Evolutionary conservation across 2,329 filamentous ascomycete species (phyloP), one percentile per base, ranked within the genome.

Genomic region (Clonostachys chloroleuca): DNA sequence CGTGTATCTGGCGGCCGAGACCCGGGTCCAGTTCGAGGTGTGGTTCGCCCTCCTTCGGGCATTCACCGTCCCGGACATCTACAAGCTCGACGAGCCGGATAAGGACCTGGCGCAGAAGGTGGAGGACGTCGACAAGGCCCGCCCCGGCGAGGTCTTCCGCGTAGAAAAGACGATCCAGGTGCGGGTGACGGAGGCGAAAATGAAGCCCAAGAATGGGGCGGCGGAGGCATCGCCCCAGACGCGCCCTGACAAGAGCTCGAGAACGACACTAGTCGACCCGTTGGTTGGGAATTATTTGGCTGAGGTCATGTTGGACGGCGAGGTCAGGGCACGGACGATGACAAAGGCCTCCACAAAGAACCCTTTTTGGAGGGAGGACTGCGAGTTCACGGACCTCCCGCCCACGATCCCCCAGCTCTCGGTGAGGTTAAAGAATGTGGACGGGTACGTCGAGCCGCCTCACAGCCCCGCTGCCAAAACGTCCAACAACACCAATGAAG

Each of bases 41-140:
- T 99, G 94, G 94, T 92, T 95, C 58, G 92, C 96, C 7, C 73
- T 99, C 10, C 67, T 99, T 33, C 83, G 92, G 52, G 91, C 92
- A 1, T 96, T 96, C 64, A 90, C 92, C 1, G 85, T 95, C 42
- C 92, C 94, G 1, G 91, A 96, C 57, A 76, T 97, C 12, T 97
- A 96, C 61, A 89, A 84, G 3, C 61, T 82, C 14, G 73, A 80
- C 39, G 56, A 72, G 10, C 59, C 70, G 12, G 66, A 68, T 14
- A 64, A 63, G 30, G 66, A 69, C 5, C 66, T 72, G 16, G 62
- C 78, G 4, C 64, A 64, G 14, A 75, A 76, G 49, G 57, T 69
- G 14, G 54, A 59, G 3, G 56, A 69, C 6, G 49, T 65, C 12
- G 66, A 70, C 43, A 60, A 65, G 5, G 69, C 73, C 8, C 67